Percentiles rank a stretch among this genome's conserved stretches.
Evolutionary conservation across 768 basidiomycete species (phyloP).

Genomic region (Pholiota conissans): DNA sequence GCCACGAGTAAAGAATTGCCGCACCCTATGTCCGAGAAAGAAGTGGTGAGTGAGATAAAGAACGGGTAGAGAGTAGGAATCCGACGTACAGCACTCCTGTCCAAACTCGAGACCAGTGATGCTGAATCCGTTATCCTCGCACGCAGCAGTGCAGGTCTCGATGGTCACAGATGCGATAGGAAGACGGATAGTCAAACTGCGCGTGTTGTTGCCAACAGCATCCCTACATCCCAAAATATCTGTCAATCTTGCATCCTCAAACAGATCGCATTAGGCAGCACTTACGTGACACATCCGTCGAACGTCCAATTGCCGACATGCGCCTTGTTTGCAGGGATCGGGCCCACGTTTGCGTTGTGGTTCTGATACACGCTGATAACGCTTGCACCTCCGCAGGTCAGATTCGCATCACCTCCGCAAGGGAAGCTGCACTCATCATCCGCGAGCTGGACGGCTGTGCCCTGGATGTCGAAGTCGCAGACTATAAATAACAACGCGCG

Average conservation of each 20-base stretch:
- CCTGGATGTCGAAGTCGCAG: slow-evolving; percentile 22
- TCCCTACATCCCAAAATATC: too few relatives aligned
- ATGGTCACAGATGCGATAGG: slow-evolving; percentile 12
- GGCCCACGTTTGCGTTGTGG: slow-evolving; percentile 7
- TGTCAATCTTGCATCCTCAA: too few relatives aligned
- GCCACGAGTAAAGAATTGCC: slow-evolving; percentile 12
- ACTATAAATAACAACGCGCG: too few relatives aligned
- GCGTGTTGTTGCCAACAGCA: slow-evolving; percentile 12
- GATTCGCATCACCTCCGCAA: slow-evolving; percentile 17
- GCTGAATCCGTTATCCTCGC: slow-evolving; percentile 12
- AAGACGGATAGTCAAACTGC: slow-evolving; percentile 14
- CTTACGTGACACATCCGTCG: slow-evolving; percentile 18
- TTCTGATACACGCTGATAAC: slow-evolving; percentile 18
- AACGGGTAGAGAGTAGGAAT: too few relatives aligned
- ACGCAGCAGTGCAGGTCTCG: slow-evolving; percentile 16
- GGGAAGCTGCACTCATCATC: slow-evolving; percentile 15
- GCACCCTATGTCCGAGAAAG: slow-evolving; percentile 10
- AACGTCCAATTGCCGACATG: slow-evolving; percentile 14
- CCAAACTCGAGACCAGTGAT: slow-evolving; percentile 21
- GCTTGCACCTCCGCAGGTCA: slow-evolving; percentile 18
- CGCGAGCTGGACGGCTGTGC: slow-evolving; percentile 14
- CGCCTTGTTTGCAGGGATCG: slow-evolving; percentile 16
- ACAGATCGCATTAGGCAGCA: too few relatives aligned
- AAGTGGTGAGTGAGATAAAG: neutral
- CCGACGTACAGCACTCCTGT: slow-evolving; percentile 19